Conservation (phyloP, 495 filamentous ascomycete genomes). For the Aspergillus kassunensis region DNA sequence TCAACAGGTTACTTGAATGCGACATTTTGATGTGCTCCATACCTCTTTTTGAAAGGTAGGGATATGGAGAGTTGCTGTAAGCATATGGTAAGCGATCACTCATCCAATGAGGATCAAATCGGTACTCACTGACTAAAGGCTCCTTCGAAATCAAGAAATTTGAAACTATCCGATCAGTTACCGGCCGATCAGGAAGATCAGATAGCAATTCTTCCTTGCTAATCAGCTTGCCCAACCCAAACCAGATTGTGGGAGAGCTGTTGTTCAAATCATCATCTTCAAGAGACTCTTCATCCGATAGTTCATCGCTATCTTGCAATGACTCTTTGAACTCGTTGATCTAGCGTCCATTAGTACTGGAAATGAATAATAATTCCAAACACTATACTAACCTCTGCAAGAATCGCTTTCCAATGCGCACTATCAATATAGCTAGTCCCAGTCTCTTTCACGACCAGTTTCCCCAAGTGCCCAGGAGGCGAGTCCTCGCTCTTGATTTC, state of each 20-base stretch:
- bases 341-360: conserved; percentile 13
- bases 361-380: not conserved
- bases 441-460: conserved; percentile 60
- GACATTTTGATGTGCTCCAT: not conserved
- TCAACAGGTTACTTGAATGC: not conserved
- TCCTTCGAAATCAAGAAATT: conserved; percentile 44
- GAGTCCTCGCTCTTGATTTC: not conserved
- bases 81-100: not conserved
- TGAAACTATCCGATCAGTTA: conserved; percentile 43
- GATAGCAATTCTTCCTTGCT: conserved; percentile 36
- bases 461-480: conserved; percentile 54
- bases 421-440: conserved; percentile 47
- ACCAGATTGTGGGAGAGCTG: conserved; percentile 33
- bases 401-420: conserved; percentile 48
- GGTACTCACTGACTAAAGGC: conserved; percentile 33
- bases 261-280: conserved; percentile 21
- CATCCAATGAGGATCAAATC: too few relatives aligned
- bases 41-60: conserved; percentile 18
- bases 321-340: conserved; percentile 31
- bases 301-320: conserved; percentile 13
- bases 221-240: conserved; percentile 30
- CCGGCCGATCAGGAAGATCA: conserved; percentile 37
- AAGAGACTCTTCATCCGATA: conserved; percentile 19
- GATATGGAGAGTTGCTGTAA: conserved; percentile 12
- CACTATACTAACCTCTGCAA: conserved; percentile 42